These are phyloP conservation scores for Rhizophora apiculata DNA, from an alignment of 345 rosid species.

Conservation along the genomic window DNA sequence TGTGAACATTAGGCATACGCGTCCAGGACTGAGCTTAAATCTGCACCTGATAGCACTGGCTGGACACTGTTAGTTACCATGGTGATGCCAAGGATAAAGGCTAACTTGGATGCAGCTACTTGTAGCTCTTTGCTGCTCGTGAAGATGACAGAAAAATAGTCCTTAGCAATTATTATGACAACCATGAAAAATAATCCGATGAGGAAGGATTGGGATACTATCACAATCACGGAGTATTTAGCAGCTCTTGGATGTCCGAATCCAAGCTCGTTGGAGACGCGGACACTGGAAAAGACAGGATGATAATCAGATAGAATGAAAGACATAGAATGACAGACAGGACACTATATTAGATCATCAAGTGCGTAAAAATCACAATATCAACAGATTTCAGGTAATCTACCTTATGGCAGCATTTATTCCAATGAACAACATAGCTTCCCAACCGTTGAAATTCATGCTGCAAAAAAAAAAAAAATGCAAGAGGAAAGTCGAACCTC, in stretches of 20 bases:
- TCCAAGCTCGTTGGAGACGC: slow-evolving; percentile 83
- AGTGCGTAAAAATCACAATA: too few relatives aligned
- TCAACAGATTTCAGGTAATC: neutral
- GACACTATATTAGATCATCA: neutral
- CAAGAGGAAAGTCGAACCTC: neutral
- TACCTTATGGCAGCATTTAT: slow-evolving; percentile 74
- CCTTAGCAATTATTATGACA: slow-evolving; percentile 41
- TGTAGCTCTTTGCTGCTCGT: slow-evolving; percentile 53
- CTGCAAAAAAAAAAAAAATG: slow-evolving; percentile 25
- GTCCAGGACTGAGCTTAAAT: neutral
- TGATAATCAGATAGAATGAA: neutral
- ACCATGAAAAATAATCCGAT: slow-evolving; percentile 66
- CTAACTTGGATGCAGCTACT: slow-evolving; percentile 51
- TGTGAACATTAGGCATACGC: neutral
- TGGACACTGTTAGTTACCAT: slow-evolving; percentile 87
- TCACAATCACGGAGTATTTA: slow-evolving; percentile 64
- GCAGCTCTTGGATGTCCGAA: slow-evolving; percentile 64
- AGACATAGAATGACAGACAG: too few relatives aligned
- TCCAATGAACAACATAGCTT: slow-evolving; percentile 79
- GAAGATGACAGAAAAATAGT: slow-evolving; percentile 58
- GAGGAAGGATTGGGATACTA: slow-evolving; percentile 50
- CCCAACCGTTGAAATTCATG: slow-evolving; percentile 72
- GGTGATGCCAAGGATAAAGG: slow-evolving; percentile 65
- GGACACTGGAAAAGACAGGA: slow-evolving; percentile 42
- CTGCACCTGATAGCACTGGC: slow-evolving; percentile 73